These are phyloP conservation scores for Cercospora brassicicola DNA, from an alignment of 2,329 filamentous ascomycete genomes.

Conservation along the genomic window DNA sequence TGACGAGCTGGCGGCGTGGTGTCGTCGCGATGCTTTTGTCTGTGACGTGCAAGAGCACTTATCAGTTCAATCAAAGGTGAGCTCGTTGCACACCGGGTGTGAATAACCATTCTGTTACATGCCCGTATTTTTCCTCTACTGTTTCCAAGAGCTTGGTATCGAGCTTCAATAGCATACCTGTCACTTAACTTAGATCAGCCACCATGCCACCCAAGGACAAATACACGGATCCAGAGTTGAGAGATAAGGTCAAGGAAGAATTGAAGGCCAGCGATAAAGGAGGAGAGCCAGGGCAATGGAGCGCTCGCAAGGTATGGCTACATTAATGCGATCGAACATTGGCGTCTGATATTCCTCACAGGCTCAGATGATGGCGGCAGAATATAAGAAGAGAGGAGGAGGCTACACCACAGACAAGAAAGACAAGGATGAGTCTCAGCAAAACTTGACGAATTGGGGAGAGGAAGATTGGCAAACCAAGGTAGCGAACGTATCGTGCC, in stretches of 20 bases:
- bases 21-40: background rate
- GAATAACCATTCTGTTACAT: no score
- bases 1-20: conserved; percentile 21
- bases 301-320: conserved; percentile 45
- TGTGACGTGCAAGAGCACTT: background rate
- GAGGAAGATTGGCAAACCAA: conserved; percentile 55
- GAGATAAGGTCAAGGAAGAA: conserved; percentile 51
- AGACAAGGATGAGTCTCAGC: conserved; percentile 46
- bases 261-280: conserved; percentile 50
- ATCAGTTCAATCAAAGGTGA: background rate
- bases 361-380: conserved; percentile 50
- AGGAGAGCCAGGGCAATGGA: conserved; percentile 52
- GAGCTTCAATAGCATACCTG: background rate
- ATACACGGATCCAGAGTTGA: conserved; percentile 50
- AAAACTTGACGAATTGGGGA: conserved; percentile 49
- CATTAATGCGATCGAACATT: background rate
- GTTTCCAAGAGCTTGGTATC: background rate
- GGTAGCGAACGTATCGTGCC: background rate
- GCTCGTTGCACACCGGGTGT: background rate
- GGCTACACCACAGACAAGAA: conserved; percentile 49
- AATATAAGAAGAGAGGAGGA: conserved; percentile 52
- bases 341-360: conserved; percentile 18
- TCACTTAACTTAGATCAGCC: background rate
- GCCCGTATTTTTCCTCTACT: background rate
- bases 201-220: conserved; percentile 50